phyloP scores from a whole-genome alignment of 73 alveolate genomes.

The Blepharisma japonicum region DNA sequence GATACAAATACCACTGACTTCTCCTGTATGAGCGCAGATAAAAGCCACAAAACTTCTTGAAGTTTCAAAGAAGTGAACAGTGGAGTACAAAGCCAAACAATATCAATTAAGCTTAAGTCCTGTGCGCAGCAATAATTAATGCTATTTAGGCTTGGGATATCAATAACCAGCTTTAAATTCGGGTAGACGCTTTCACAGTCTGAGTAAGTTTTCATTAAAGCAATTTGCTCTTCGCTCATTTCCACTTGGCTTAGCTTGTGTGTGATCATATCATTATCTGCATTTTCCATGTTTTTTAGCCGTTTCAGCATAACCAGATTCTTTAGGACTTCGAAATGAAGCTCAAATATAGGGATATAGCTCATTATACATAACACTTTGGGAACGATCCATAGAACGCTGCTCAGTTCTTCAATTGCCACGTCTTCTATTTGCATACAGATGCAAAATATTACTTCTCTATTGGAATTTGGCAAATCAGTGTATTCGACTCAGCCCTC shows the following conservation, averaged over 20 bases:
- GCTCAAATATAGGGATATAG: slow-evolving; percentile 7
- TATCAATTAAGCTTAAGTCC: slow-evolving; percentile 2
- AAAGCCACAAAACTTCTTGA: slow-evolving; percentile 36
- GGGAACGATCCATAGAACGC: slow-evolving; percentile 18
- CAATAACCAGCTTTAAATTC: background rate
- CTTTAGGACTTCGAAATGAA: background rate
- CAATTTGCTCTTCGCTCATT: slow-evolving; percentile 1
- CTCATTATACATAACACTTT: background rate
- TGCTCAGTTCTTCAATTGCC: background rate
- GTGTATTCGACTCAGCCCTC: background rate
- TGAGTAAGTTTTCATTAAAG: background rate
- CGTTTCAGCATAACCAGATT: slow-evolving; percentile 2
- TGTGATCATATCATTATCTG: background rate
- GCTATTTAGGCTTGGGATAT: background rate
- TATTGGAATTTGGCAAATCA: slow-evolving; percentile 3
- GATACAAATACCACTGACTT: slow-evolving; percentile 27
- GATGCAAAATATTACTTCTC: background rate
- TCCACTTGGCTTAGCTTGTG: background rate
- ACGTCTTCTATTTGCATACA: background rate
- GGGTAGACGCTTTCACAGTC: background rate
- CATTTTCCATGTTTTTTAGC: background rate
- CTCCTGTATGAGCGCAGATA: slow-evolving; percentile 7
- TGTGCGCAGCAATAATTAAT: background rate
- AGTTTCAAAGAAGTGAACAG: slow-evolving; percentile 44
- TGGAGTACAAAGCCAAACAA: slow-evolving; percentile 39